These are phyloP conservation scores for Pilobolus umbonatus DNA, from an alignment of 192 early-diverging fungal genomes.

Conservation along the genomic window DNA sequence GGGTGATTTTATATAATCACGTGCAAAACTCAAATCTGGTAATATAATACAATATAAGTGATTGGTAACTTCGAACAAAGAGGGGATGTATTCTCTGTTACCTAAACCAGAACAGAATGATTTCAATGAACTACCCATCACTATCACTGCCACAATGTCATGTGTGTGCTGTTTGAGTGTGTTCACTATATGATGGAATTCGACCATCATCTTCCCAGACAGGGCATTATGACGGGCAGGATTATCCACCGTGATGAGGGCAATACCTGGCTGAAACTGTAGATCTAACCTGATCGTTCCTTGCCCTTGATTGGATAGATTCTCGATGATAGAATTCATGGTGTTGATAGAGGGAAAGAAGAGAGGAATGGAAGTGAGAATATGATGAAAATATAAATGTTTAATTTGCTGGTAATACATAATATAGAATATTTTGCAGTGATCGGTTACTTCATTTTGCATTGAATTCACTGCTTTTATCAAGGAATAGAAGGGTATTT, in stretches of 20 bases:
- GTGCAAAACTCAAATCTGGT: constrained; percentile 49
- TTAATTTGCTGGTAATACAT: too few relatives aligned
- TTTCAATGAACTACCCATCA: constrained; percentile 36
- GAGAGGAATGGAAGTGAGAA: too few relatives aligned
- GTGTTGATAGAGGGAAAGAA: not conserved
- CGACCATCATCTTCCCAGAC: constrained; percentile 60
- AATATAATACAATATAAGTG: not conserved
- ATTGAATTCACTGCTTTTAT: too few relatives aligned
- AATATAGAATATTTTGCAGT: too few relatives aligned
- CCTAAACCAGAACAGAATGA: constrained; percentile 49
- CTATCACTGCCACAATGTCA: constrained; percentile 36
- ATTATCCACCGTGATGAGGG: constrained; percentile 40
- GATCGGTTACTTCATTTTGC: too few relatives aligned
- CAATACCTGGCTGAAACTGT: constrained; percentile 37
- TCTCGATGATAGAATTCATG: not conserved
- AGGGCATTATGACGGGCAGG: constrained; percentile 48
- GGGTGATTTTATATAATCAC: constrained; percentile 38
- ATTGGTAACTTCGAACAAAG: not conserved
- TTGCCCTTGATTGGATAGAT: constrained; percentile 19
- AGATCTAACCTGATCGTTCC: constrained; percentile 38
- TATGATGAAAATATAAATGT: too few relatives aligned
- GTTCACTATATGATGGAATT: constrained; percentile 48
- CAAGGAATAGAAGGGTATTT: too few relatives aligned
- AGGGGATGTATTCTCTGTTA: constrained; percentile 8
- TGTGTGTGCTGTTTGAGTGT: constrained; percentile 33